Evolutionary conservation across 441 rosid genomes (phyloP), one percentile per base, ranked within the genome.

Genomic region (Iberis amara): DNA sequence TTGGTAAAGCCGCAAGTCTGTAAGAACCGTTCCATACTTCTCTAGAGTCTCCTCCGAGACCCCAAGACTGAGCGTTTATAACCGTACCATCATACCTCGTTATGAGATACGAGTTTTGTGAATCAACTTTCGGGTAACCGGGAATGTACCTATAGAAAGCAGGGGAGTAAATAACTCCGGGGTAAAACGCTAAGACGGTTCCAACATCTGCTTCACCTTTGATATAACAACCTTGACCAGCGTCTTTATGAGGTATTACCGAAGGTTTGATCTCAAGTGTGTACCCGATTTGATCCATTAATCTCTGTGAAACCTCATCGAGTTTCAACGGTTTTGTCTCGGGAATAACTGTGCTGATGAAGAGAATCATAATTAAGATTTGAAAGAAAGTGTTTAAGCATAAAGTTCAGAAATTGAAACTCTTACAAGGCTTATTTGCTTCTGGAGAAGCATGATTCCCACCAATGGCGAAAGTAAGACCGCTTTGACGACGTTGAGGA

Each of bases 51-150:
- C 79, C 85, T 5, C 96, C 98, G 14, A 42, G 54, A 53, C 92
- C 95, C 98, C 98, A 87, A 55, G 96, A 85, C 61, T 83, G 83
- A 47, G 90, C 89, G 68, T 90, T 81, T 70, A 90, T 85, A 56
- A 87, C 92, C 6, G 79, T 77, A n/a, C 88, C 92, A 59, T 90
- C 98, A 64, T 90, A 90, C 68, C 96, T 81, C 1, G 96, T 85
- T 70, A 90, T 87, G 70, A 90, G 60, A 69, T 85, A 87, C 0
- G 86, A 76, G 66, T 90, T 90, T 47, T 73, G 79, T 6, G 77
- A 76, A 62, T 87, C 82, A 55, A 85, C 88, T 61, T 79, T 71
- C 1, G 96, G 96, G 57, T 87, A 85, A 38, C 95, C 96, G 2
- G 95, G 96, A 68, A 90, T 87, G 53, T 76, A 80, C 2, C 81